Evolutionary conservation across 495 filamentous ascomycete genomes (phyloP), one percentile per base, ranked within the genome.

Genomic region (Neurospora sp.): DNA sequence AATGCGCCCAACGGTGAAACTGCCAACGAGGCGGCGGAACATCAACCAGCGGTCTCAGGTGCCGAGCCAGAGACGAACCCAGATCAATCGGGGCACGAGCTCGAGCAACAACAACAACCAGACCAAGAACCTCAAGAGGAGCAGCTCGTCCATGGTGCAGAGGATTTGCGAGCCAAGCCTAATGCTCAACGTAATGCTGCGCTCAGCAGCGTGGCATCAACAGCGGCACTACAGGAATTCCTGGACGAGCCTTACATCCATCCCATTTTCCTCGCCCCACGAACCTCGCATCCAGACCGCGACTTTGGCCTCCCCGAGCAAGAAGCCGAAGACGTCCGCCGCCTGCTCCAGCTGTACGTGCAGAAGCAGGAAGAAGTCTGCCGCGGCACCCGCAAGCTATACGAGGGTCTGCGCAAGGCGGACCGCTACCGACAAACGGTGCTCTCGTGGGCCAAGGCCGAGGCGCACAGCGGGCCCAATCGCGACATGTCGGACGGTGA

Each of bases 281-380:
- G 85, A n/a, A 79, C 85, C 44, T 88, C 90, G 69, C 87, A 85
- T n/a, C 89, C 92, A 2, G 93, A 97, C 78, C 84, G 89, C 42
- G 90, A 96, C 78, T 87, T 93, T 41, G 92, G 93, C 18, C 88
- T 99, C 1, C 94, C 94, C 0, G 84, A 90, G 16, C 77, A 84
- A 9, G 95, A 98, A 82, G 96, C 96, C 1, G 93, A 96, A 75
- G 94, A 98, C 46, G 94, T 93, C 16, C 90, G 95, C 31, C 90
- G 91, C 40, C 81, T 97, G 12, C 86, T 99, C 12, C 88, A 93
- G 78, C 86, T 92, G 3, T 97, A 95, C 76, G 92, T 97, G 14
- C 94, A 97, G 76, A 97, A 97, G 79, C 95, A 98, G 77, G 96
- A 98, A 77, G 95, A 99, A 81, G 91, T 97, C 22, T 91, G 93